Conservation (phyloP, 139 green algal genomes). For the Volvox reticuliferus region DNA sequence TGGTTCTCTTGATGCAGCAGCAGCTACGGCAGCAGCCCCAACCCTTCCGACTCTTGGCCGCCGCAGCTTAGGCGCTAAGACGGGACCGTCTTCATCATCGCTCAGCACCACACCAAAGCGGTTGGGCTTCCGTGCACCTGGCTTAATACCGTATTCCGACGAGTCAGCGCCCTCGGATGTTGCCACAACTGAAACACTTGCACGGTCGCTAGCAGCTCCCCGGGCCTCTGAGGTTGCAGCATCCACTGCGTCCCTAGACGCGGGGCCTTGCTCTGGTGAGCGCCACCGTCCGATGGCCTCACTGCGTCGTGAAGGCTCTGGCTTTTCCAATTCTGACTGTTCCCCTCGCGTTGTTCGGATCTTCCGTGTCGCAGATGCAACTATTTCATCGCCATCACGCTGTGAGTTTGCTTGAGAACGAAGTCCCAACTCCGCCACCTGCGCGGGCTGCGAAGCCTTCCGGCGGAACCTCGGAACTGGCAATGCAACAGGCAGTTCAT, state of each 20-base stretch:
- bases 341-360: not conserved
- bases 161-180: not conserved
- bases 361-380: too few species aligned
- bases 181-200: too few species aligned
- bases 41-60: not conserved
- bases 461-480: not conserved
- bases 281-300: too few species aligned
- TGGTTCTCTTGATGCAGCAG: not conserved
- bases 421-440: too few species aligned
- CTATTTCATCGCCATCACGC: too few species aligned
- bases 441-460: not conserved
- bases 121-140: not conserved
- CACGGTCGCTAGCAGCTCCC: too few species aligned
- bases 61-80: not conserved
- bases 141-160: not conserved
- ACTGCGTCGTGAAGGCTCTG: not conserved
- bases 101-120: slow-evolving; percentile 25
- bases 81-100: slow-evolving; percentile 8
- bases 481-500: not conserved
- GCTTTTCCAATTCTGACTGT: not conserved
- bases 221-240: too few species aligned
- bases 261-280: too few species aligned
- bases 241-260: too few species aligned
- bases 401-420: too few species aligned
- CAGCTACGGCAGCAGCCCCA: not conserved